Evolutionary conservation across 768 basidiomycete species (phyloP).

Genomic region (Suillus tomentosus): DNA sequence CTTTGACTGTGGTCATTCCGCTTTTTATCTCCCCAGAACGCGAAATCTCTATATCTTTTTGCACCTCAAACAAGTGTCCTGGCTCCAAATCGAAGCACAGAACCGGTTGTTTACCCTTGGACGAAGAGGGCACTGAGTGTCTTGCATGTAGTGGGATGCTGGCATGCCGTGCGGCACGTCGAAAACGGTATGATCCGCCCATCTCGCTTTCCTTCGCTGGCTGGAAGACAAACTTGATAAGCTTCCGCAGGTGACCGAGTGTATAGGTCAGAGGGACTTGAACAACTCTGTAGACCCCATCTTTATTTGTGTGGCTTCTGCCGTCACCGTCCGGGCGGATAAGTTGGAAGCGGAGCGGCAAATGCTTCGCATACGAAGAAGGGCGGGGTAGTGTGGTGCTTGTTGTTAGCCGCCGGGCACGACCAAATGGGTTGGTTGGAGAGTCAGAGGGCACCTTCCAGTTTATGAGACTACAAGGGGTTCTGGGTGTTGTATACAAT

Average conservation of each 20-base stretch:
- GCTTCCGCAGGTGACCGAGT: slow-evolving; percentile 61
- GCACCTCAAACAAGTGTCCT: slow-evolving; percentile 64
- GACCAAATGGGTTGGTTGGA: slow-evolving; percentile 70
- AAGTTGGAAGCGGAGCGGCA: slow-evolving; percentile 65
- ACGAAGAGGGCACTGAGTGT: background rate
- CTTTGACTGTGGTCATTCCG: slow-evolving; percentile 48
- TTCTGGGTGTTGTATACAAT: slow-evolving; percentile 35
- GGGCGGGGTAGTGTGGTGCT: slow-evolving; percentile 39
- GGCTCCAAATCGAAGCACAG: slow-evolving; percentile 26
- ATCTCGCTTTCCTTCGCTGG: slow-evolving; percentile 30
- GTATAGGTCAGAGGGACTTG: slow-evolving; percentile 75
- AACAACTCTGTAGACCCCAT: slow-evolving; percentile 62
- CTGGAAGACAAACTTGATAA: slow-evolving; percentile 62
- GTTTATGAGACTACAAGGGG: slow-evolving; percentile 37
- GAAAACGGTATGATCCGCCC: slow-evolving; percentile 19
- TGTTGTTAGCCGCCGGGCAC: slow-evolving; percentile 45
- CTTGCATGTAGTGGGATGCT: slow-evolving; percentile 5
- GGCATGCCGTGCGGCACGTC: slow-evolving; percentile 30
- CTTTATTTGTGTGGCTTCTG: slow-evolving; percentile 29
- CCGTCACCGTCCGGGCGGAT: slow-evolving; percentile 37
- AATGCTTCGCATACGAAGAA: slow-evolving; percentile 57
- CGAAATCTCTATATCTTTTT: slow-evolving; percentile 46
- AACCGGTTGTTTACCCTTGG: slow-evolving; percentile 24
- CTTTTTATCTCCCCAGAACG: slow-evolving; percentile 55
- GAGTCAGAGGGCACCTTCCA: slow-evolving; percentile 60